Evolutionary conservation across 495 filamentous ascomycete genomes (phyloP).

Genomic region (Xanthoparmelia taractica): DNA sequence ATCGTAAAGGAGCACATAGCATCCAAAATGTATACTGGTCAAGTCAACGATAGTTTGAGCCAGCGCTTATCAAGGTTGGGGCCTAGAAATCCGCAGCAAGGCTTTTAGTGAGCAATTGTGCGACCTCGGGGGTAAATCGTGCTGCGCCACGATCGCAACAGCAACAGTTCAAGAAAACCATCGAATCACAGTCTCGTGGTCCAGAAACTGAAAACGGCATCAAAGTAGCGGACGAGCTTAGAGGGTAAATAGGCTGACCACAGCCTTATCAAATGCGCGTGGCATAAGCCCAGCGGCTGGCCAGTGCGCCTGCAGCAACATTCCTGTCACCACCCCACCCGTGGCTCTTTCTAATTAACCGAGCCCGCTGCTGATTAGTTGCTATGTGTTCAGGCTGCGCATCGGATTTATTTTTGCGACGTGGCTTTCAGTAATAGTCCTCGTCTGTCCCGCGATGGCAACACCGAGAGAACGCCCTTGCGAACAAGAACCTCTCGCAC

Average conservation of each 20-base stretch:
- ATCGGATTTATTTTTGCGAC: background rate
- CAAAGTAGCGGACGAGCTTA: background rate
- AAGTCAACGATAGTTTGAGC: background rate
- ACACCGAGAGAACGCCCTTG: background rate
- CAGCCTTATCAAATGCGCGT: background rate
- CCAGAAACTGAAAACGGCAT: background rate
- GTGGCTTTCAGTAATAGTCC: background rate
- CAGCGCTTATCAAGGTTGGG: background rate
- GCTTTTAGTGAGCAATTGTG: background rate
- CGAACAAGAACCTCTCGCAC: background rate
- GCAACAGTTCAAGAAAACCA: background rate
- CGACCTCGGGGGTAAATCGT: background rate
- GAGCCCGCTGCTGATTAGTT: background rate
- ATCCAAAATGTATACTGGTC: background rate
- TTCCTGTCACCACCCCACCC: background rate
- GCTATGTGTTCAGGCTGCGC: background rate
- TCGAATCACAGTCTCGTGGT: background rate
- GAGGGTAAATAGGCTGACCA: background rate
- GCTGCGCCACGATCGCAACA: background rate
- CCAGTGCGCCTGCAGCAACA: background rate
- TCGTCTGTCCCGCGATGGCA: background rate
- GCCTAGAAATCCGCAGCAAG: background rate
- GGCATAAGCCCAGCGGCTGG: background rate
- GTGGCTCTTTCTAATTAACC: background rate
- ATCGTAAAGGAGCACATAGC: background rate